Evolutionary conservation across 2,329 filamentous ascomycete species (phyloP).

Genomic region (Cordyceps militaris): DNA sequence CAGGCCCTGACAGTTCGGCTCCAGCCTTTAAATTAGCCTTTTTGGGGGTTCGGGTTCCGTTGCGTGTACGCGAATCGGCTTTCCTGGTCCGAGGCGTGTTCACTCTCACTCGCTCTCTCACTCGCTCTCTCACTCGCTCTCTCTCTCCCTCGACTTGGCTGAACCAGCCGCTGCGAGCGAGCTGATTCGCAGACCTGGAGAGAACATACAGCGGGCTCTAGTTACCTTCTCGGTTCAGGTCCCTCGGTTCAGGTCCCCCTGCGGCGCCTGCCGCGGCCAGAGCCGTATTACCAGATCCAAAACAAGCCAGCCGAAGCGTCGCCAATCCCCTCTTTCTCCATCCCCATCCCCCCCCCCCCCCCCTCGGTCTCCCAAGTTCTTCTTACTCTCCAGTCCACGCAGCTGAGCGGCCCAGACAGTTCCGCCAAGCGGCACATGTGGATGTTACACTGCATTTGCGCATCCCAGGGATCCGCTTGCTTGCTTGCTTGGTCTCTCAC

Average conservation of each 20-base stretch:
- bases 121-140: too few species aligned
- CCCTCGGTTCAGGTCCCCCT: neutral
- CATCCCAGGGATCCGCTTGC: neutral
- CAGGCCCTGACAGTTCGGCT: neutral
- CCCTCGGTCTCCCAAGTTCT: too few species aligned
- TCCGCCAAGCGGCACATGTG: conserved; percentile 9
- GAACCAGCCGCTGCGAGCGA: too few species aligned
- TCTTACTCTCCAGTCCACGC: neutral
- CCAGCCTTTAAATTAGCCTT: neutral
- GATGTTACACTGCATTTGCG: conserved; percentile 7
- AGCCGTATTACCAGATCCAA: conserved; percentile 8
- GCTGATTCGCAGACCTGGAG: too few species aligned
- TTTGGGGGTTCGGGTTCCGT: neutral
- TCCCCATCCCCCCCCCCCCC: neutral
- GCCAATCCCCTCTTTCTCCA: neutral
- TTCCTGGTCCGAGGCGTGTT: neutral
- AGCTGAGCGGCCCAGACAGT: conserved; percentile 6
- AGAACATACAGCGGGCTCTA: neutral
- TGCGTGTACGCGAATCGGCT: neutral
- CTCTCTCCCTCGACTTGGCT: too few species aligned
- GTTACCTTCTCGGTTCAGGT: neutral
- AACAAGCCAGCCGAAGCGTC: neutral
- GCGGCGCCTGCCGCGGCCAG: neutral
- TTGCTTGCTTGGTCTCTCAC: neutral
- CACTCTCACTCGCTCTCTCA: too few species aligned